Conservation (phyloP, 2,329 filamentous ascomycete genomes). For the Cladosporium sp. region DNA sequence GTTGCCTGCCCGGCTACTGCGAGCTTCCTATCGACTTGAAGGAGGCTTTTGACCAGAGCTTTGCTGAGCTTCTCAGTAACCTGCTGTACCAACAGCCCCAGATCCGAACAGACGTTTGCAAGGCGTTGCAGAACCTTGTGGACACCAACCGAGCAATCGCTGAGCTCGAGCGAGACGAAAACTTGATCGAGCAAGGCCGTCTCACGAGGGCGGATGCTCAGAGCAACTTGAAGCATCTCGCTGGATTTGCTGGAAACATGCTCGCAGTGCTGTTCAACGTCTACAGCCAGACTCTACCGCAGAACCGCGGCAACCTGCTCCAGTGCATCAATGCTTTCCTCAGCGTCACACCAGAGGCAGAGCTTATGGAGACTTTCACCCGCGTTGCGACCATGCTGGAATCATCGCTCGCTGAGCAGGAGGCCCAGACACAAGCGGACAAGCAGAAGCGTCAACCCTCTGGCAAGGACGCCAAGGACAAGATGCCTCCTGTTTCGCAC, state of each 20-base stretch:
- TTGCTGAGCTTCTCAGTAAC: constrained; percentile 87
- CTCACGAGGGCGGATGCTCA: constrained; percentile 68
- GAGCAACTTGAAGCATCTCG: constrained; percentile 76
- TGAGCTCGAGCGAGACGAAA: constrained; percentile 60
- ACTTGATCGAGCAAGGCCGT: constrained; percentile 70
- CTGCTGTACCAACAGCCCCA: constrained; percentile 89
- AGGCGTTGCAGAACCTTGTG: constrained; percentile 75
- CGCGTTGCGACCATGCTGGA: constrained; percentile 82
- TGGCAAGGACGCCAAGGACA: constrained; percentile 50
- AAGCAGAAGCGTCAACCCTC: constrained; percentile 50
- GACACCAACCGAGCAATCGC: constrained; percentile 85
- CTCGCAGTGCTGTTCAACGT: constrained; percentile 98
- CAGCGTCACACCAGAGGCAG: constrained; percentile 59
- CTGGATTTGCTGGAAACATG: constrained; percentile 75
- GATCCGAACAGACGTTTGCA: constrained; percentile 79
- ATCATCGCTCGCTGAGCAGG: constrained; percentile 55
- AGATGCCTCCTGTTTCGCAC: constrained; percentile 86
- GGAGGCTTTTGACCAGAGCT: constrained; percentile 69
- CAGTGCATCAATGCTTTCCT: constrained; percentile 93
- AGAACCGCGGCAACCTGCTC: constrained; percentile 83
- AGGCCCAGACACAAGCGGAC: constrained; percentile 56
- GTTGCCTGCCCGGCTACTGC: constrained; percentile 87
- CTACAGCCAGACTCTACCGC: constrained; percentile 90
- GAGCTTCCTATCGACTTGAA: constrained; percentile 72
- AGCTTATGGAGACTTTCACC: constrained; percentile 82